These are phyloP conservation scores for Panaeolus papilionaceus DNA, from an alignment of 768 basidiomycete species.

Conservation along the genomic window DNA sequence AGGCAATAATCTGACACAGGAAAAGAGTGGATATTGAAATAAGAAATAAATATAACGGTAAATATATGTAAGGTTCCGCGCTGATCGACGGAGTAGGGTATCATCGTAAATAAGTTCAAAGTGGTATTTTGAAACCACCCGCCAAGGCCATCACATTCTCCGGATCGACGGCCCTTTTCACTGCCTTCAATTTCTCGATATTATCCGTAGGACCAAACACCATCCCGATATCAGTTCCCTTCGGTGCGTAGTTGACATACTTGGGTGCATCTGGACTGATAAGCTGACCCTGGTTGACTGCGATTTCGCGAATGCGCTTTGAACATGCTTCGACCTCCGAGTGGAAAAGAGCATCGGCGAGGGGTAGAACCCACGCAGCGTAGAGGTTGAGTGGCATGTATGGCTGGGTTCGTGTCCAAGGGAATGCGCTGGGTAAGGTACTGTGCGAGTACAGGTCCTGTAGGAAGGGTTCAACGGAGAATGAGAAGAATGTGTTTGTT, in stretches of 20 bases:
- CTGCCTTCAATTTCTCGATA: conserved; percentile 41
- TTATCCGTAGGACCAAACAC: conserved; percentile 55
- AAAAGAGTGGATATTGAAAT: too few species aligned
- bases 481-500: conserved; percentile 43
- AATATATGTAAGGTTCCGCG: too few species aligned
- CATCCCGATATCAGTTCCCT: conserved; percentile 51
- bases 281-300: conserved; percentile 45
- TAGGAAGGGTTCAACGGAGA: conserved; percentile 60
- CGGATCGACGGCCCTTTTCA: conserved; percentile 60
- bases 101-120: neutral
- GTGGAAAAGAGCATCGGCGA: conserved; percentile 46
- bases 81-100: too few species aligned
- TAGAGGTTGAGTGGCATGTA: conserved; percentile 54
- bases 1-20: too few species aligned
- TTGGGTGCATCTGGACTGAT: conserved; percentile 40
- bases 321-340: conserved; percentile 45
- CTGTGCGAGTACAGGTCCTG: conserved; percentile 45
- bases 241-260: conserved; percentile 69
- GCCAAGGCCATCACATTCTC: conserved; percentile 66
- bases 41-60: too few species aligned
- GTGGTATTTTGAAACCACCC: conserved; percentile 59
- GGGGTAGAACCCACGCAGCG: conserved; percentile 48
- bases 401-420: conserved; percentile 42
- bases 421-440: conserved; percentile 50
- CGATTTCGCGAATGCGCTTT: conserved; percentile 43